Evolutionary conservation across 192 early-diverging fungal genomes (phyloP).

Genomic region (Entrophospora sp.): DNA sequence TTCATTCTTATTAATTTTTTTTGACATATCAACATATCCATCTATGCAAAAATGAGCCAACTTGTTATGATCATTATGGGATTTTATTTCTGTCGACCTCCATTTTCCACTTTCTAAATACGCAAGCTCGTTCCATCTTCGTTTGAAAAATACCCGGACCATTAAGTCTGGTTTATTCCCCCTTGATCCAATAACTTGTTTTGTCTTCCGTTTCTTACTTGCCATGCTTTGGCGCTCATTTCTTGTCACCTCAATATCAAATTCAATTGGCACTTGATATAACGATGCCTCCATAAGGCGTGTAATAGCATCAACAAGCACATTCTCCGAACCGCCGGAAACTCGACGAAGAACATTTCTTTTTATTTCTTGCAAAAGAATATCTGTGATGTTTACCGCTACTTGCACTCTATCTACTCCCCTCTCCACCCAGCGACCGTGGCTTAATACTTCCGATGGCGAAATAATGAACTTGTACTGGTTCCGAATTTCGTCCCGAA

Average conservation of each 20-base stretch:
- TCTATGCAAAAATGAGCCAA: background rate
- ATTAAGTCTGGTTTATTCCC: constrained; percentile 7
- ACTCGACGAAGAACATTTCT: background rate
- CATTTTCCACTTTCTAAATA: constrained; percentile 1
- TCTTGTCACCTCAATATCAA: background rate
- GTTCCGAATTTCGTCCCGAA: too few species aligned
- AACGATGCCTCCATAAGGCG: background rate
- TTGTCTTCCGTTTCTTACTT: background rate
- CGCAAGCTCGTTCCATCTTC: background rate
- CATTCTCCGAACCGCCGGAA: constrained; percentile 1
- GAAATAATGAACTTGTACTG: constrained; percentile 7
- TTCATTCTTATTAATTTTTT: background rate
- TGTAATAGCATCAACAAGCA: background rate
- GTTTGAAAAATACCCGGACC: background rate
- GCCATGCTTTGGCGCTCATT: constrained; percentile 4
- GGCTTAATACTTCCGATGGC: background rate
- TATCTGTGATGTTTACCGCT: constrained; percentile 5
- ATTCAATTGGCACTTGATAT: constrained; percentile 1
- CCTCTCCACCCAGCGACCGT: background rate
- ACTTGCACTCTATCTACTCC: background rate
- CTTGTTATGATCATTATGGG: background rate
- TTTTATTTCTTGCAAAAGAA: constrained; percentile 12
- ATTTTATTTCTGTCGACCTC: background rate
- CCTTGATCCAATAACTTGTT: background rate
- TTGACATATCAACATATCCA: background rate